Percentiles rank a stretch among this genome's conserved stretches.
These are phyloP conservation scores for Combretum micranthum DNA, from an alignment of 345 rosid genomes.

Conservation along the genomic window DNA sequence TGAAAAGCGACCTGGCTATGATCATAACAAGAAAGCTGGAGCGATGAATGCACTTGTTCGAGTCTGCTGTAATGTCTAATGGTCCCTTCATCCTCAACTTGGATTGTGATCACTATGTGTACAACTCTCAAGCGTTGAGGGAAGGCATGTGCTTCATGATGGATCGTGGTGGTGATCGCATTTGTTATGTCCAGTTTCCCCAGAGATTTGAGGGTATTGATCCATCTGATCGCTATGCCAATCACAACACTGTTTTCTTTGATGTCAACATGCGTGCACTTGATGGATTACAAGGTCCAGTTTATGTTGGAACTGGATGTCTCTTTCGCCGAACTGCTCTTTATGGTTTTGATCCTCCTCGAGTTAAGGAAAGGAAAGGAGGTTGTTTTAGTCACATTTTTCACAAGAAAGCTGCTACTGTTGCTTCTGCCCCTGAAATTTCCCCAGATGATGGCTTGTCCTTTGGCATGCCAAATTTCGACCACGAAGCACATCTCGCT, in stretches of 20 bases:
- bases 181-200: conserved; percentile 24
- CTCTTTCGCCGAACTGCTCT: conserved; percentile 21
- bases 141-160: conserved; percentile 26
- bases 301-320: conserved; percentile 26
- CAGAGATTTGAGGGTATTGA: conserved; percentile 26
- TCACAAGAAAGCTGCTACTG: conserved; percentile 3
- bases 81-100: conserved; percentile 21
- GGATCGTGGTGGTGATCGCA: conserved; percentile 20
- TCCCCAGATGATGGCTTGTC: not conserved
- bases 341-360: conserved; percentile 23
- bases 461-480: conserved; percentile 9
- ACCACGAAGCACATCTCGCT: conserved; percentile 3
- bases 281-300: conserved; percentile 29
- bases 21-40: conserved; percentile 28
- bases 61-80: conserved; percentile 21
- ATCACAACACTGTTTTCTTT: conserved; percentile 21
- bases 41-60: conserved; percentile 28
- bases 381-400: conserved; percentile 11
- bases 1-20: conserved; percentile 22
- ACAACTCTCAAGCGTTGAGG: conserved; percentile 24
- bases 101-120: conserved; percentile 22
- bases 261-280: conserved; percentile 26
- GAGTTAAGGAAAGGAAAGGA: conserved; percentile 7
- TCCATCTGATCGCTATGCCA: conserved; percentile 26
- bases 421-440: conserved; percentile 10